Conservation (phyloP, 139 green algal species). For the Tetradesmus lagerheimii region DNA sequence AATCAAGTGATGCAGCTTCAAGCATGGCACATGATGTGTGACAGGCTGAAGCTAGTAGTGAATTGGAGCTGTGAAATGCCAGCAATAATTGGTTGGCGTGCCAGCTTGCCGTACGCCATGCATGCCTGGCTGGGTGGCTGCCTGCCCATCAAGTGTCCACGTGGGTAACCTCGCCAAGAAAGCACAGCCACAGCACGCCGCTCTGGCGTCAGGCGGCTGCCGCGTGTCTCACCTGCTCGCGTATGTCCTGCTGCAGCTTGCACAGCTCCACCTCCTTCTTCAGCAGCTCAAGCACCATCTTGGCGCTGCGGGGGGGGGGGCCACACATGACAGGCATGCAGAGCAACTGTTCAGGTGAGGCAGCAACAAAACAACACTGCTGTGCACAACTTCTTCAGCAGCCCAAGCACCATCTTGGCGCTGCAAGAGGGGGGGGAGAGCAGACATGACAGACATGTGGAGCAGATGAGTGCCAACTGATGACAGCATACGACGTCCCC, state of each 20-base stretch:
- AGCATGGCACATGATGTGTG: background rate
- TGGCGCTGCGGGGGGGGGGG: constrained; percentile 23
- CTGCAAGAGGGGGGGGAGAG: too few species aligned
- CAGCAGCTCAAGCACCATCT: constrained; percentile 84
- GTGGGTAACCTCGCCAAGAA: too few species aligned
- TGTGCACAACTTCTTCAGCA: too few species aligned
- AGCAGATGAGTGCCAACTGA: too few species aligned
- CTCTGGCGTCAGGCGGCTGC: background rate
- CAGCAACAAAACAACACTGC: too few species aligned
- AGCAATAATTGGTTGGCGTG: background rate
- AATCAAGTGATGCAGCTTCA: too few species aligned
- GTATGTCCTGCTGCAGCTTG: constrained; percentile 93
- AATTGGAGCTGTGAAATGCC: background rate
- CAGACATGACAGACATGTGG: too few species aligned
- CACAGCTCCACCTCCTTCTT: constrained; percentile 99
- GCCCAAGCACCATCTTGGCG: too few species aligned
- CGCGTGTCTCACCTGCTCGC: constrained; percentile 62
- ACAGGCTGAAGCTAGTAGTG: background rate
- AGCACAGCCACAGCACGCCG: background rate
- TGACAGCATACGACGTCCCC: too few species aligned
- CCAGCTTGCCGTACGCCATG: background rate
- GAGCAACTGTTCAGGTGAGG: background rate
- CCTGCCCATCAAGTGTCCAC: constrained; percentile 36
- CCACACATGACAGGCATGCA: too few species aligned
- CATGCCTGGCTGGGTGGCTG: constrained; percentile 24